These are phyloP conservation scores for Solanum tarapatanum DNA, from an alignment of 257 asterid species.

Conservation along the genomic window DNA sequence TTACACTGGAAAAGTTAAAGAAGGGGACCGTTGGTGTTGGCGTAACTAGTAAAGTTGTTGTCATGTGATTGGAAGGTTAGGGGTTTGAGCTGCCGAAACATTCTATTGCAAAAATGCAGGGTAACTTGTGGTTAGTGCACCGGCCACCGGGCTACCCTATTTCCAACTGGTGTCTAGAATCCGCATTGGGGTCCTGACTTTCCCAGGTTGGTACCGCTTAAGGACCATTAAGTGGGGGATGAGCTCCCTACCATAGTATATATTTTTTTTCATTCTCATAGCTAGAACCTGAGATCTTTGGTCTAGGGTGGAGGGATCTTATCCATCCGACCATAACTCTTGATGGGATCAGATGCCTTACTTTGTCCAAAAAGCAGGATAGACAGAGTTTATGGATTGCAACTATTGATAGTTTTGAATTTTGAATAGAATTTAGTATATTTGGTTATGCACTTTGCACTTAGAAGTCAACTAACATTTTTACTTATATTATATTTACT, in stretches of 20 bases:
- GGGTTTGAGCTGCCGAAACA: background rate
- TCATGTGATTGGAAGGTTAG: background rate
- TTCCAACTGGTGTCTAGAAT: background rate
- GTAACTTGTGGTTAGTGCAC: background rate
- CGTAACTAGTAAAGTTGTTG: background rate
- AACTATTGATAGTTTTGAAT: background rate
- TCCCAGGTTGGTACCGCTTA: background rate
- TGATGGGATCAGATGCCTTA: background rate
- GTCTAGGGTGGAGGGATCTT: background rate
- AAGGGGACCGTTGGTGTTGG: background rate
- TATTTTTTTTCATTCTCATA: background rate
- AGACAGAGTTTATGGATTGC: background rate
- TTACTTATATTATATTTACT: too few species aligned
- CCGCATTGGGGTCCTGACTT: background rate
- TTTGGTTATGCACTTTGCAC: background rate
- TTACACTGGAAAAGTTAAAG: background rate
- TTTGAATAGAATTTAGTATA: background rate
- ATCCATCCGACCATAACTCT: background rate
- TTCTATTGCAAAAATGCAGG: background rate
- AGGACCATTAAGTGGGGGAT: background rate
- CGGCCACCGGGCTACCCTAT: too few species aligned
- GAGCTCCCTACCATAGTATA: background rate
- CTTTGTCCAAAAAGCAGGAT: background rate
- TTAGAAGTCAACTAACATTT: too few species aligned
- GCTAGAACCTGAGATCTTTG: background rate